phyloP scores from a whole-genome alignment of 306 rosid genomes.

The Dryas drummondii region DNA sequence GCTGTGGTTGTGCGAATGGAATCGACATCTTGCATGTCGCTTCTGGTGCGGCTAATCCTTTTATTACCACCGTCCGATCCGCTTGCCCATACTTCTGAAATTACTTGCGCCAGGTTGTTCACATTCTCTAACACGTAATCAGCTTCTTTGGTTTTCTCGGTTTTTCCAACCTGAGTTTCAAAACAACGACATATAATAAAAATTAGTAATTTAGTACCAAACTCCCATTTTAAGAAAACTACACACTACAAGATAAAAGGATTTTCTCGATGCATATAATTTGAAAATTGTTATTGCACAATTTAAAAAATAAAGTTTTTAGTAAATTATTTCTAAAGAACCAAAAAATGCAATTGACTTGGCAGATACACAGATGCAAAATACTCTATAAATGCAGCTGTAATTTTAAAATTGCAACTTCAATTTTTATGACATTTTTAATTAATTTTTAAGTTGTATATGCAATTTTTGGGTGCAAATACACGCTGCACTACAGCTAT shows the following conservation, averaged over 20 bases:
- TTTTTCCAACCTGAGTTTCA: constrained; percentile 57
- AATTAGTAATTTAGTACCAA: neutral
- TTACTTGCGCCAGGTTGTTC: constrained; percentile 35
- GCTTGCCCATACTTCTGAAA: constrained; percentile 63
- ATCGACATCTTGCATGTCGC: constrained; percentile 47
- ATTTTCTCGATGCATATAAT: neutral
- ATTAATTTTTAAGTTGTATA: no score
- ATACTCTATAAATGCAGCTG: no score
- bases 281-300: neutral
- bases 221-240: neutral
- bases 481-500: no score
- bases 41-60: constrained; percentile 41
- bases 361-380: no score
- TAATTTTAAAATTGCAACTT: no score
- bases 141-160: constrained; percentile 51
- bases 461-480: no score
- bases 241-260: neutral
- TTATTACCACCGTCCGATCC: constrained; percentile 30
- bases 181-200: neutral
- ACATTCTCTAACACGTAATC: constrained; percentile 59
- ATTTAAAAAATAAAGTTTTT: no score
- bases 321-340: no score
- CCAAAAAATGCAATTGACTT: no score
- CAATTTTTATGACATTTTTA: no score
- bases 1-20: constrained; percentile 37